phyloP scores from a whole-genome alignment of 2,329 filamentous ascomycete genomes.

The Phoma sp. region DNA sequence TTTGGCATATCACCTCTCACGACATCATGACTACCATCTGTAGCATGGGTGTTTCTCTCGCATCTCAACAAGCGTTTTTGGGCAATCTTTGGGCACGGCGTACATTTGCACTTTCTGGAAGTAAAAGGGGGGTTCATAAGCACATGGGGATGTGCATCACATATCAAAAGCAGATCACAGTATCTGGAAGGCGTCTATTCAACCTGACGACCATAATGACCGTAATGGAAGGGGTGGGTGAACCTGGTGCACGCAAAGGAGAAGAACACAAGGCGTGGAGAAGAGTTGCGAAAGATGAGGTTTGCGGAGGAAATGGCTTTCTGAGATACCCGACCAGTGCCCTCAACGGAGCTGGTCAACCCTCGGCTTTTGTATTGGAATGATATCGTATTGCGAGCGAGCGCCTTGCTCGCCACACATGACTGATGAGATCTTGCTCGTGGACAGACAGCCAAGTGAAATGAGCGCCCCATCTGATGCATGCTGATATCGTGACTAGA shows the following conservation, averaged over 20 bases:
- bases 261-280: not conserved
- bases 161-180: constrained; percentile 19
- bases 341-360: constrained; percentile 22
- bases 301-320: constrained; percentile 17
- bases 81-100: not conserved
- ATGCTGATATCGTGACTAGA: no score
- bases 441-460: not conserved
- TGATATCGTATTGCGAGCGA: constrained; percentile 1
- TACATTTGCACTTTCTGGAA: not conserved
- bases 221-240: constrained; percentile 15
- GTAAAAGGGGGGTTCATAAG: not conserved
- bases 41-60: constrained; percentile 15
- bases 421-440: not conserved
- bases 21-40: constrained; percentile 8
- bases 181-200: constrained; percentile 48
- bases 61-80: constrained; percentile 29
- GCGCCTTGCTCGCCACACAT: not conserved
- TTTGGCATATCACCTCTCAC: constrained; percentile 17
- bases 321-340: constrained; percentile 21
- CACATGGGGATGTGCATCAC: constrained; percentile 18
- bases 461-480: no score
- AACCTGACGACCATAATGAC: constrained; percentile 48
- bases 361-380: constrained; percentile 3
- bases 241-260: not conserved
- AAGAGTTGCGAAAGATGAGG: not conserved